Evolutionary conservation across 495 filamentous ascomycete species (phyloP).

Genomic region (Penicillium chermesinum): DNA sequence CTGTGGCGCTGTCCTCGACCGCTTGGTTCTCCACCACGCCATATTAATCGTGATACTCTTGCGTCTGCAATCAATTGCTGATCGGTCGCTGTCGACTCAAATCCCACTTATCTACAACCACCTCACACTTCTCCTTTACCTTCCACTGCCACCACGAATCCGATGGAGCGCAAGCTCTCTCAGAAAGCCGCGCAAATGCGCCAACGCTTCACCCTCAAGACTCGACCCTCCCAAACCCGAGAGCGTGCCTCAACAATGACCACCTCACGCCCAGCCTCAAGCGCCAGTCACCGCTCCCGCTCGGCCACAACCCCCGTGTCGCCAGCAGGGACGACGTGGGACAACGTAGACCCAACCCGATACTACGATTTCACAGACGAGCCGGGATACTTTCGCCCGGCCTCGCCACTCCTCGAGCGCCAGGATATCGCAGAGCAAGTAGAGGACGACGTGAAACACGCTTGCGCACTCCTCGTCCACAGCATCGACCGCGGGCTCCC

Average conservation of each 20-base stretch:
- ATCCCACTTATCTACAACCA: not conserved
- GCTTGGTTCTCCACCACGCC: not conserved
- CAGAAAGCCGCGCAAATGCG: constrained; percentile 21
- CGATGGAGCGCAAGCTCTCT: constrained; percentile 27
- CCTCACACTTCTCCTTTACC: not conserved
- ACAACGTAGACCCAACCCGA: constrained; percentile 5
- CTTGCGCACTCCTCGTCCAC: constrained; percentile 20
- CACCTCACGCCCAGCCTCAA: constrained; percentile 3
- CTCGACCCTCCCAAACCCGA: constrained; percentile 7
- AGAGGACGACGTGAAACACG: constrained; percentile 19
- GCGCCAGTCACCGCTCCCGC: constrained; percentile 15
- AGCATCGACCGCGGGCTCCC: constrained; percentile 24
- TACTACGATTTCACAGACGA: constrained; percentile 22
- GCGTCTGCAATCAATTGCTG: not conserved
- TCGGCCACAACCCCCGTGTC: constrained; percentile 18
- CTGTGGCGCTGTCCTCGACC: too few relatives aligned
- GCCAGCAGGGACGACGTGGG: constrained; percentile 4
- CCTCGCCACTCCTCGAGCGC: constrained; percentile 16
- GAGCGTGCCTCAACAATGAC: constrained; percentile 10
- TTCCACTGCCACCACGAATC: too few relatives aligned
- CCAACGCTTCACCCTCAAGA: constrained; percentile 15
- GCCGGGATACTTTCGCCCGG: constrained; percentile 19
- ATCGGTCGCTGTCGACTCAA: too few relatives aligned
- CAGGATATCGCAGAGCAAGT: constrained; percentile 20
- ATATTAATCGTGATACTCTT: not conserved